Base-by-base conservation (phyloP, 148 eudicot genomes). In the Rhododendron ferrugineum region DNA sequence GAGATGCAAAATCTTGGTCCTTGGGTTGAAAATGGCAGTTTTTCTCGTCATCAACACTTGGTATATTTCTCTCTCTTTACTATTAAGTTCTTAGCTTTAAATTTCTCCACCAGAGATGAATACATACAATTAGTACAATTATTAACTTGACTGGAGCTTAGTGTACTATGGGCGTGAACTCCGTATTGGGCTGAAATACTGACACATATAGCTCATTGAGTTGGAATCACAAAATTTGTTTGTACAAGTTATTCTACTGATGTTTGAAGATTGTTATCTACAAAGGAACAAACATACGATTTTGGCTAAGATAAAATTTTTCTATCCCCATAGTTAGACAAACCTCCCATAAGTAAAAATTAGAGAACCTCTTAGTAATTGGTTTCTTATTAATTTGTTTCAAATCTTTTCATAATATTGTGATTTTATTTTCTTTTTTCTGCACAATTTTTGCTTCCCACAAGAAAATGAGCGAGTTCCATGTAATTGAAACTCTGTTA, bases 1-100 rank as follows among this genome's bases (percentile, higher is more conserved):
- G 91, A 88, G 84, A 87, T 87, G 84, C 87, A 88, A 82, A 77
- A 85, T 8, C 34, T 37, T 84, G 44, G 68, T 60, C 80, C 88
- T 85, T 89, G 83, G 84, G 58, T 86, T 83, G 86, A 84, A 58
- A 75, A 79, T 77, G 56, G 89, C 84, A 77, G 84, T 46, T 52
- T 79, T 74, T 46, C 88, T 56, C 85, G 36, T 81, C 75, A 72
- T 32, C 85, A 73, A 54, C 81, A 82, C 73, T 30, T 86, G 88
- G 90, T 90, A 88, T 2, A 83, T 47, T 7, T 79, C 72, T 80
- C 81, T 58, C 62, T 85, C 18, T 11, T 15, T 68, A 30, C 74
- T 26, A 30, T 6, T 30, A 70, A 70, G 37, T 40, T 40, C 28
- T 40, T 58, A 23, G 26, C 7, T 78, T 54, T 54, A 54, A 16